Base-by-base conservation (phyloP, 1,284 basidiomycete species). In the Mycena citricolor region DNA sequence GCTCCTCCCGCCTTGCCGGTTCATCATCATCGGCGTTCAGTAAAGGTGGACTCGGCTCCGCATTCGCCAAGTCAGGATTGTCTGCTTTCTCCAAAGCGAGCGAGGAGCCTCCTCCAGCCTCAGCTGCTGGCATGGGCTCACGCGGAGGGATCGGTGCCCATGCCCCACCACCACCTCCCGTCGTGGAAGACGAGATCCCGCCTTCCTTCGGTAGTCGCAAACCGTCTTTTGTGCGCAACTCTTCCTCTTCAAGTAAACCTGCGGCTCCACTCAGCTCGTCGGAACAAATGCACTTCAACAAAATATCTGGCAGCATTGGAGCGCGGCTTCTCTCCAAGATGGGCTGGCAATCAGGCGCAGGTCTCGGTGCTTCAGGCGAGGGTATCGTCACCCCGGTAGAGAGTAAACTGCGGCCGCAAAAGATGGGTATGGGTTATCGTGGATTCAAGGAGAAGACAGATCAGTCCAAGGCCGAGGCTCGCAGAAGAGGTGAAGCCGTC, bases 381-480 rank as follows among this genome's bases (percentile, higher is more conserved):
- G 94, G 94, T 57, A 94, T 95, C 44, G 83, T 93, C 4, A 84
- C 86, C 0, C 94, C 94, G 0, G 77, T 98, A 8, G 90, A 94
- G 59, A 82, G 77, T 58, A 92, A 90, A 61, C 63, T 90, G 33
- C 83, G 93, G 5, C 86, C 90, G 8, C 82, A 86, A 63, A 75
- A 84, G 65, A 82, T 83, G 74, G 93, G 93, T 74, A 86, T 97
- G 43, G 87, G 86, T 0, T 90, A 81, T 62, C 84, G 81, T 49
- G 92, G 92, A 2, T 93, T 94, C 66, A 83, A 75, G 59, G 90
- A 93, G 63, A 83, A 86, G 60, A 94, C 93, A 2, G 86, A 87
- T 39, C 92, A 95, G 64, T 83, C 87, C 33, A 93, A 88, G 64
- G 68, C 77, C 52, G 93, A 95, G 66, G 93, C 90, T 17, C 74